Conservation (phyloP, 2,329 filamentous ascomycete species). For the Parascedosporium putredinis region DNA sequence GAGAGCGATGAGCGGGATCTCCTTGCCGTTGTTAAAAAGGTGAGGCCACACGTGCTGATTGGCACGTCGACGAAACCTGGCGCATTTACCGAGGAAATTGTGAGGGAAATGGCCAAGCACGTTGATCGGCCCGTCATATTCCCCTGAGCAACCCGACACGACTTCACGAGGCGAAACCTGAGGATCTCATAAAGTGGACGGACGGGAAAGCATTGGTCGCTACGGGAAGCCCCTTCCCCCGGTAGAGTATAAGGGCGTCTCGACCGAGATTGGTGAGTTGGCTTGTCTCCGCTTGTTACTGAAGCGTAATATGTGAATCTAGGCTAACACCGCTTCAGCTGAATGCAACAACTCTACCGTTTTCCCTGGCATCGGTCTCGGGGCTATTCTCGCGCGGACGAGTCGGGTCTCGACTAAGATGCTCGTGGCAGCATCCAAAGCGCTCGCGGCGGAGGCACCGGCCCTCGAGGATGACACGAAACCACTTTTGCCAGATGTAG, state of each 20-base stretch:
- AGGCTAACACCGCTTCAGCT: slow-evolving; percentile 25
- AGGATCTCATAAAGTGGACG: slow-evolving; percentile 70
- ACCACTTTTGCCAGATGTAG: slow-evolving; percentile 67
- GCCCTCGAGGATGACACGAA: slow-evolving; percentile 52
- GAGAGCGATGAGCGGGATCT: slow-evolving; percentile 44
- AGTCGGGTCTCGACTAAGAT: slow-evolving; percentile 62
- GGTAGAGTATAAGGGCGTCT: slow-evolving; percentile 49
- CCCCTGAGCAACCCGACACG: slow-evolving; percentile 77
- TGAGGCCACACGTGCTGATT: slow-evolving; percentile 72
- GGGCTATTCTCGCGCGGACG: slow-evolving; percentile 60
- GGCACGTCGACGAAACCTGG: slow-evolving; percentile 73
- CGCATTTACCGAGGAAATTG: slow-evolving; percentile 63
- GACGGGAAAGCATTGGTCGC: slow-evolving; percentile 67
- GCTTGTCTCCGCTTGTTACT: neutral
- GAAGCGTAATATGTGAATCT: slow-evolving; percentile 39
- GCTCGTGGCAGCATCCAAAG: slow-evolving; percentile 70
- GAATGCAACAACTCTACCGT: slow-evolving; percentile 86
- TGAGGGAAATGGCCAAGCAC: slow-evolving; percentile 66
- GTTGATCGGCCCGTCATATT: slow-evolving; percentile 66
- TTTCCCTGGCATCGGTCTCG: slow-evolving; percentile 79
- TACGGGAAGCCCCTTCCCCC: slow-evolving; percentile 77
- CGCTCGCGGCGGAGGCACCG: slow-evolving; percentile 61
- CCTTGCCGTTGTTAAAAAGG: slow-evolving; percentile 53
- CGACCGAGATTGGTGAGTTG: slow-evolving; percentile 20
- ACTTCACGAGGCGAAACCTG: slow-evolving; percentile 70